Evolutionary conservation across 2,329 filamentous ascomycete genomes (phyloP), one percentile per base, ranked within the genome.

Genomic region (Alternaria hordeiaustralica): DNA sequence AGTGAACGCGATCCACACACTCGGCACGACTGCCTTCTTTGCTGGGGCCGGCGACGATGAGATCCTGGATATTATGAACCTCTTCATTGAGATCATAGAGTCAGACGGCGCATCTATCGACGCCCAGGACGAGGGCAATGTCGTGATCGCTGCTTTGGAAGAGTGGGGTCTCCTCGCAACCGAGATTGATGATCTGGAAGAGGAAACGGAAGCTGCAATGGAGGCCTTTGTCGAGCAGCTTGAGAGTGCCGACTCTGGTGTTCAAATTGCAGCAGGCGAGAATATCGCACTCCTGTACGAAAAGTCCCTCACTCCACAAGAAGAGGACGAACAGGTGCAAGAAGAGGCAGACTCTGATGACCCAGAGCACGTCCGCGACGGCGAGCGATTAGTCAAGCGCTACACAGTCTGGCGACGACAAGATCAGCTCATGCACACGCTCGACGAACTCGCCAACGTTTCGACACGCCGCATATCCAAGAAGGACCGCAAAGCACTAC

Each of bases 161-260:
- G 88, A 90, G 62, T 97, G 93, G 92, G 90, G 90, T 1, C 91
- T 95, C 67, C 86, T 96, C 6, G 92, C 91, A 6, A 94, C 91
- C 5, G 88, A 92, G 64, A 82, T 95, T 7, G 90, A 94, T 4
- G 92, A 95, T 71, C 84, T 94, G 46, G 88, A 92, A 69, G 86
- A 87, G 15, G 85, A 89, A 64, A 92, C 90, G 30, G 89, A 93
- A 67, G 82, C 88, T 26, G 90, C 92, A 15, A 87, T 96, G 71
- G 91, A 96, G 57, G 89, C 90, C 2, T 93, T 97, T 71, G 89
- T 92, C 45, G 93, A 97, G 51, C 94, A 97, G 79, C 89, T 97
- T 18, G 89, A 94, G 63, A 93, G 91, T 76, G 85, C 85, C 30
- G 89, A 93, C 62, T 83, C 89, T 1, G 83, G 87, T 9, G 92